Conservation (phyloP, 2,329 filamentous ascomycete species). For the Penicillium concentricum region DNA sequence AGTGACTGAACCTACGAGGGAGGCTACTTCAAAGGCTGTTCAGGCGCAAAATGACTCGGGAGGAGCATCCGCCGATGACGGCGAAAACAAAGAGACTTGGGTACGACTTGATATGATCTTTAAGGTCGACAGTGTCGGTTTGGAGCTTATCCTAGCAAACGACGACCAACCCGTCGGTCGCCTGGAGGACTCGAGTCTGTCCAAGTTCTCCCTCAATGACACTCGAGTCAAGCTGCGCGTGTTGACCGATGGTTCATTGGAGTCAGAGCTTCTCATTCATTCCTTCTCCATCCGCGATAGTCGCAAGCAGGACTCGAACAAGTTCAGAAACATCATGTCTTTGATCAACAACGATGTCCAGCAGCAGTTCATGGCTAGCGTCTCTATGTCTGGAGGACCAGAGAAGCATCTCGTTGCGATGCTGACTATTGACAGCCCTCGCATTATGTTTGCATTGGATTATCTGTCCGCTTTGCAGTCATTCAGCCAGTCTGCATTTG, state of each 20-base stretch:
- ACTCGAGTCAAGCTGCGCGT: constrained; percentile 89
- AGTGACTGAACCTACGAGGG: constrained; percentile 51
- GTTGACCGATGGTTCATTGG: constrained; percentile 85
- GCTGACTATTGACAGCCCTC: constrained; percentile 89
- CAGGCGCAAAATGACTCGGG: constrained; percentile 49
- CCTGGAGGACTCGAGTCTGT: constrained; percentile 76
- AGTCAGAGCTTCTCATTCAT: constrained; percentile 88
- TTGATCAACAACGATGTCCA: constrained; percentile 87
- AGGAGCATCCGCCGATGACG: constrained; percentile 61
- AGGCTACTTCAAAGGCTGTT: constrained; percentile 50
- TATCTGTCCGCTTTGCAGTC: constrained; percentile 88
- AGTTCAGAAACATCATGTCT: constrained; percentile 97
- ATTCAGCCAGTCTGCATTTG: constrained; percentile 71
- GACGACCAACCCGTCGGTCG: constrained; percentile 76
- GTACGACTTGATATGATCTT: constrained; percentile 92
- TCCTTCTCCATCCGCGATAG: constrained; percentile 95
- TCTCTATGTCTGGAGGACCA: constrained; percentile 84
- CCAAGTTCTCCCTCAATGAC: constrained; percentile 90
- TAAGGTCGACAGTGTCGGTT: constrained; percentile 78
- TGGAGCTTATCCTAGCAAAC: constrained; percentile 79
- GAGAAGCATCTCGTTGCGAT: constrained; percentile 84
- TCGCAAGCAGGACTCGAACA: constrained; percentile 84
- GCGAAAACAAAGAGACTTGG: constrained; percentile 66
- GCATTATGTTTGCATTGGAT: constrained; percentile 92
- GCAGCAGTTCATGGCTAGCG: constrained; percentile 96